A percentile compares a stretch with the other conserved stretches of the same genome.
Evolutionary conservation across 176 grass and related monocot genomes (phyloP).

Genomic region (Coix lacrymajobi): DNA sequence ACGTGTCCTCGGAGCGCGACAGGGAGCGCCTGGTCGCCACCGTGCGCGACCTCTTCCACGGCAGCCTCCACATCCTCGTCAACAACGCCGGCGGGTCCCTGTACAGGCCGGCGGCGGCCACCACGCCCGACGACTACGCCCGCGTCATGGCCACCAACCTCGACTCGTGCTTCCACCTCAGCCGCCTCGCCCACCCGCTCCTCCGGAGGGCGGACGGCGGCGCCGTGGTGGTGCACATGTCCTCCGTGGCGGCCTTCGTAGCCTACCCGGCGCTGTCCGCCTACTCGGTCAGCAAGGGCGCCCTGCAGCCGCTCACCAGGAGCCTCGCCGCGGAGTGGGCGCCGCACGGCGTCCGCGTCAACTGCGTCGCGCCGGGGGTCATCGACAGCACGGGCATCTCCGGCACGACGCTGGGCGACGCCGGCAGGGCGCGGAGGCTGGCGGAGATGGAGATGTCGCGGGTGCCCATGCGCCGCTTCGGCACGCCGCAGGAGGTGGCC

Average conservation of each 20-base stretch:
- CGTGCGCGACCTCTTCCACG: conserved; percentile 15
- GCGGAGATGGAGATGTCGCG: neutral
- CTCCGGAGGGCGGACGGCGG: neutral
- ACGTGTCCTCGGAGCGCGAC: conserved; percentile 30
- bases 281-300: conserved; percentile 37
- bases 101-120: neutral
- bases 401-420: conserved; percentile 18
- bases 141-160: conserved; percentile 37
- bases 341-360: conserved; percentile 23
- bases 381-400: neutral
- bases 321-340: conserved; percentile 39
- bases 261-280: conserved; percentile 30
- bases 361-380: conserved; percentile 24
- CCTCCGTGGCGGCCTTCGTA: conserved; percentile 19
- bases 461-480: conserved; percentile 30
- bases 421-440: conserved; percentile 12
- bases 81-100: conserved; percentile 33
- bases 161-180: conserved; percentile 40
- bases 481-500: conserved; percentile 38
- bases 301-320: conserved; percentile 23
- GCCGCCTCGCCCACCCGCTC: conserved; percentile 43
- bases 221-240: conserved; percentile 31
- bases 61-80: conserved; percentile 49
- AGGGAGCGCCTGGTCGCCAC: conserved; percentile 23
- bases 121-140: conserved; percentile 12